Evolutionary conservation across 1,139 yeast genomes (phyloP), one percentile per base, ranked within the genome.

Genomic region (Diutina scorzettiae): DNA sequence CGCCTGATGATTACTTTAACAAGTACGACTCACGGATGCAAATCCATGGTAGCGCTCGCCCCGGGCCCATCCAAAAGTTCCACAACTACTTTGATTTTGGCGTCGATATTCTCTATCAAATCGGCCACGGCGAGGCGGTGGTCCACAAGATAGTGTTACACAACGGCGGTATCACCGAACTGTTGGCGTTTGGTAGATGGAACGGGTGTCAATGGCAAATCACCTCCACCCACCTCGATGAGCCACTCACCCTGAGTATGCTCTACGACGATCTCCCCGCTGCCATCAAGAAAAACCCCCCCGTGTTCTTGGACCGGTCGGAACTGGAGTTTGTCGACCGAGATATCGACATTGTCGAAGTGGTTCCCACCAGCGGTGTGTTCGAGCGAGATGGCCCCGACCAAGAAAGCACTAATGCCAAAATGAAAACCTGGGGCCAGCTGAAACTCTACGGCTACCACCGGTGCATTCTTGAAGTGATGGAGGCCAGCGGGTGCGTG

Each of bases 11-110:
- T 43, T 64, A 61, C 8, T 66, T 73, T 47, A 59, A 65, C 46
- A 74, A 73, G 49, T 66, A 66, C 17, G 77, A 71, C 46, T 65
- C 70, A 1, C 57, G 71, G 40, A 55, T 65, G 6, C 53, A 57
- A 40, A 71, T 69, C 28, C 78, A 71, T 52, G 62, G 57, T n/a
- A 49, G 48, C 21, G 48, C 57, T 6, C 19, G n/a, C 7, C 19
- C 27, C 4, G 28, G 28, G 20, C 6, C 19, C 9, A 56, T 58
- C 40, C 57, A 54, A 48, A 71, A 69, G 46, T 72, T 76, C 49
- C 81, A 76, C 53, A 76, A 76, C 51, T 76, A 77, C 52, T 76
- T 66, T 53, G 55, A 63, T 23, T 62, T 56, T 45, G 83, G 83
- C 0, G 54, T 76, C 37, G 82, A 76, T 52, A 55, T 76, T 5